Percentiles rank a stretch among this genome's conserved stretches.
These are phyloP conservation scores for Neonectria magnoliae DNA, from an alignment of 2,329 filamentous ascomycete species.

Conservation along the genomic window DNA sequence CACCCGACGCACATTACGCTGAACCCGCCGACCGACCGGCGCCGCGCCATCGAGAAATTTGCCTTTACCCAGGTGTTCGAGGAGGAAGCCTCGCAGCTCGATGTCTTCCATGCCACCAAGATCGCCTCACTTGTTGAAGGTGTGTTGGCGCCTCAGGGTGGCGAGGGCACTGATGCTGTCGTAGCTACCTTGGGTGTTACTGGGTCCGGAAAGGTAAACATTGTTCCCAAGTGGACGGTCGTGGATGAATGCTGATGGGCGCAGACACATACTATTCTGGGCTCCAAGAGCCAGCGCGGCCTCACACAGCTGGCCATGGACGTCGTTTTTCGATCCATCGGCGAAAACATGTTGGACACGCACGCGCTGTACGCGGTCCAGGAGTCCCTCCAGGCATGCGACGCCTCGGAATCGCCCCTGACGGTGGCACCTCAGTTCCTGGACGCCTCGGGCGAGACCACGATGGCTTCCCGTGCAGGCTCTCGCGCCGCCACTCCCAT, in stretches of 20 bases:
- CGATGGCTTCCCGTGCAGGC: constrained; percentile 64
- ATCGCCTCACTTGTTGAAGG: constrained; percentile 81
- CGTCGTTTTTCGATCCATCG: constrained; percentile 85
- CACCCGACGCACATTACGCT: constrained; percentile 76
- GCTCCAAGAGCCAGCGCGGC: constrained; percentile 85
- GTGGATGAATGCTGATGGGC: constrained; percentile 15
- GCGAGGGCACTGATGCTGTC: constrained; percentile 86
- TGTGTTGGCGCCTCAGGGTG: constrained; percentile 76
- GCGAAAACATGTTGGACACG: constrained; percentile 73
- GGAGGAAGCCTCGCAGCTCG: constrained; percentile 83
- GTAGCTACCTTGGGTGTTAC: constrained; percentile 94
- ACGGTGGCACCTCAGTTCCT: constrained; percentile 80
- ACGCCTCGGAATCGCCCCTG: constrained; percentile 83
- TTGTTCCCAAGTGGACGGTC: background rate
- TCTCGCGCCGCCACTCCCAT: constrained; percentile 77
- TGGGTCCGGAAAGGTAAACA: constrained; percentile 88
- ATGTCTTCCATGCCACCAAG: constrained; percentile 84
- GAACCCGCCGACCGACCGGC: constrained; percentile 84
- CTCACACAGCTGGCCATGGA: constrained; percentile 93
- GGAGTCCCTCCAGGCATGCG: constrained; percentile 78
- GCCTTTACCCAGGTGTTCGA: constrained; percentile 94
- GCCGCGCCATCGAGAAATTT: constrained; percentile 91
- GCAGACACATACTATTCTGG: constrained; percentile 95
- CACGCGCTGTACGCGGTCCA: constrained; percentile 69
- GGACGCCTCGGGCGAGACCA: constrained; percentile 75